Percentiles rank a stretch among this genome's conserved stretches.
Conservation (phyloP, 805 yeast species). For the Saccharomycopsis vini region DNA sequence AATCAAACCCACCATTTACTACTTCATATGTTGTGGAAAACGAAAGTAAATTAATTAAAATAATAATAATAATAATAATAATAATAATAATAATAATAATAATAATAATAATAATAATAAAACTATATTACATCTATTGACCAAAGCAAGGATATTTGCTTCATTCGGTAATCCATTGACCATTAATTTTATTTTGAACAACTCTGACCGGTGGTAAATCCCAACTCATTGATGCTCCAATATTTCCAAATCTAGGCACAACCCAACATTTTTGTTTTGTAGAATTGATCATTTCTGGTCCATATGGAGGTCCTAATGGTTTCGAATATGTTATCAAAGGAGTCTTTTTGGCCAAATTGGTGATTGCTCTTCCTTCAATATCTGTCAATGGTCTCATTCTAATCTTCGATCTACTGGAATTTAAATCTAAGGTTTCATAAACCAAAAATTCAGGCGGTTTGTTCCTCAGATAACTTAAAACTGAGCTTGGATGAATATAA, state of each 20-base stretch:
- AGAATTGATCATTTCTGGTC: constrained; percentile 58
- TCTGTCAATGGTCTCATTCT: constrained; percentile 75
- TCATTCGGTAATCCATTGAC: constrained; percentile 47
- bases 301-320: constrained; percentile 86
- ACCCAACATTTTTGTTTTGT: constrained; percentile 81
- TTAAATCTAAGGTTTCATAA: constrained; percentile 55
- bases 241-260: constrained; percentile 82
- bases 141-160: neutral
- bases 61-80: no score
- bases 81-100: no score
- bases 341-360: constrained; percentile 67
- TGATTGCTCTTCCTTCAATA: constrained; percentile 61
- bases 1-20: no score
- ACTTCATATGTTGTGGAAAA: no score
- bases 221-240: constrained; percentile 80
- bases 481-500: constrained; percentile 73
- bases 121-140: no score
- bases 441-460: constrained; percentile 75
- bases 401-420: constrained; percentile 35
- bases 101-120: no score
- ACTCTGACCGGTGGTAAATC: constrained; percentile 79
- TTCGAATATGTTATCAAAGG: constrained; percentile 76
- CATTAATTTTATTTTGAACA: constrained; percentile 54
- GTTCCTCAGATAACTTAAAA: constrained; percentile 50
- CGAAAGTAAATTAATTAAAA: no score